Evolutionary conservation across 768 basidiomycete species (phyloP).

Genomic region (Sarcomyxa edulis): DNA sequence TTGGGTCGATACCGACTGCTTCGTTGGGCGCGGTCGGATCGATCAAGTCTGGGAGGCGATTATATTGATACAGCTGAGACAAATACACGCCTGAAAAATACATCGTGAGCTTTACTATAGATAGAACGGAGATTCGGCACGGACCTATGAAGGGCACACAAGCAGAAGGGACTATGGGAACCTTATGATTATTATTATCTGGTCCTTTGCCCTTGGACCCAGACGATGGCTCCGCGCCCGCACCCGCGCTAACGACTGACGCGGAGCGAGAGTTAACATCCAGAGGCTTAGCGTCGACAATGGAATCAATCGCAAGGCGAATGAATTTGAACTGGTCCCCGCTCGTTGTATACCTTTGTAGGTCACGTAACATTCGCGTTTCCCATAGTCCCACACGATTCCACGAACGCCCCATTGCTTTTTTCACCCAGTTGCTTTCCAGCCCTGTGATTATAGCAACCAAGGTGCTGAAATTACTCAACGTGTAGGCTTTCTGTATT

Average conservation of each 20-base stretch:
- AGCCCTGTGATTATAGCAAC: conserved; percentile 79
- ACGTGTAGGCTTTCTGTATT: conserved; percentile 69
- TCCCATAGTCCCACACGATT: conserved; percentile 65
- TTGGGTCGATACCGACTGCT: conserved; percentile 57
- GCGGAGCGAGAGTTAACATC: conserved; percentile 48
- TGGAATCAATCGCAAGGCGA: conserved; percentile 55
- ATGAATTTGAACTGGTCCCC: conserved; percentile 73
- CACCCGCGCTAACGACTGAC: conserved; percentile 43
- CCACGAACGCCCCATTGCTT: conserved; percentile 66
- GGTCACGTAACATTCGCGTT: conserved; percentile 63
- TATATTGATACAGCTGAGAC: conserved; percentile 60
- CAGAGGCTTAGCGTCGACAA: conserved; percentile 62
- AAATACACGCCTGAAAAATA: conserved; percentile 62
- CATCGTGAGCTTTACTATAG: too few species aligned
- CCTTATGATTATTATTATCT: conserved; percentile 34
- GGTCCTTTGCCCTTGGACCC: conserved; percentile 33
- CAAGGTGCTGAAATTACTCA: conserved; percentile 74
- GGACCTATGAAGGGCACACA: conserved; percentile 84
- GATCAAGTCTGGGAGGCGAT: conserved; percentile 70
- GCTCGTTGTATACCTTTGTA: conserved; percentile 60
- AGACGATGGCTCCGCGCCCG: conserved; percentile 30
- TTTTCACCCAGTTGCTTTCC: conserved; percentile 60
- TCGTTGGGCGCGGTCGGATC: conserved; percentile 79
- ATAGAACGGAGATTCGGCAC: conserved; percentile 14
- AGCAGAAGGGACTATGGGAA: conserved; percentile 36